Evolutionary conservation across 75 land plant genomes (phyloP).

Genomic region (Larix kaempferi): DNA sequence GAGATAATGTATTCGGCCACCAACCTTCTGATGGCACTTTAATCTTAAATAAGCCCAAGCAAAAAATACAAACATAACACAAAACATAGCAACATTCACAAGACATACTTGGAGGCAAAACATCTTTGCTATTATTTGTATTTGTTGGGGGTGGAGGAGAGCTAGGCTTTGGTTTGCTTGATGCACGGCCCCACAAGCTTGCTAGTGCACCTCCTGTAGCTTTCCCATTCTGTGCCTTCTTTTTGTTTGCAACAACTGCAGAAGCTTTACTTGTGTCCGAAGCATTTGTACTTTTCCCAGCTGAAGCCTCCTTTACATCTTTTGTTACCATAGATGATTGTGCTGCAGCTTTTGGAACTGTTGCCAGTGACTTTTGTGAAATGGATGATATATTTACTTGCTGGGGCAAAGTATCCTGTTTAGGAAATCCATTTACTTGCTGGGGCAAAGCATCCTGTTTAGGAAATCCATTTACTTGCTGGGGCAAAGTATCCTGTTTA

Average conservation of each 20-base stretch:
- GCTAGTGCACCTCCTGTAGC: conserved; percentile 43
- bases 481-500: background rate
- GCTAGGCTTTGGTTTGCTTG: conserved; percentile 51
- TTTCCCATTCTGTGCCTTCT: conserved; percentile 40
- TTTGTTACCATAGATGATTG: conserved; percentile 19
- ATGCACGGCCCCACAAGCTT: conserved; percentile 80
- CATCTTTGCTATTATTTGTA: conserved; percentile 2
- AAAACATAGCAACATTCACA: background rate
- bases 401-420: too few relatives aligned
- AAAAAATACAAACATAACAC: background rate
- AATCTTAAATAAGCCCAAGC: background rate
- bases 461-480: conserved; percentile 1
- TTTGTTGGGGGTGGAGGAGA: conserved; percentile 14
- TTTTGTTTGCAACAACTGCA: conserved; percentile 22
- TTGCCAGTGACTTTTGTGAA: conserved; percentile 19
- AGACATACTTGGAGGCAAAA: background rate
- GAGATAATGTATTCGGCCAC: background rate
- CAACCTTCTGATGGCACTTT: background rate
- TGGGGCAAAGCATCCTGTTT: background rate
- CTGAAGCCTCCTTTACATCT: conserved; percentile 17
- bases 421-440: background rate
- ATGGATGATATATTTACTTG: background rate
- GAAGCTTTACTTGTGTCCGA: conserved; percentile 15
- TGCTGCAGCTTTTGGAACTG: conserved; percentile 12
- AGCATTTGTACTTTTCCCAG: conserved; percentile 26